Percentiles rank a stretch among this genome's conserved stretches.
Evolutionary conservation across 257 asterid genomes (phyloP).

Genomic region (Schizonepeta tenuifolia): DNA sequence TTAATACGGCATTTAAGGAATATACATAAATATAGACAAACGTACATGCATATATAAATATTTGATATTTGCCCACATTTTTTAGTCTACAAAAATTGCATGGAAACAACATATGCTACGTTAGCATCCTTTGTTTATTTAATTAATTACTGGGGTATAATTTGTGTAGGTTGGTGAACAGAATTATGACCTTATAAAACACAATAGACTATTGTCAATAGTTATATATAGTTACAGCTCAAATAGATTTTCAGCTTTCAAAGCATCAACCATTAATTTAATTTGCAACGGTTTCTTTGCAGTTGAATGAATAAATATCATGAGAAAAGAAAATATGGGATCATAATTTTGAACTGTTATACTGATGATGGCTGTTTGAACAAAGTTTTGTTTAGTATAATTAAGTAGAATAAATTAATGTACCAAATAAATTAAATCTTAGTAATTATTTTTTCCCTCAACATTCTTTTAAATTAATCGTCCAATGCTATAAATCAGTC

Average conservation of each 20-base stretch:
- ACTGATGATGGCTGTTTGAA: neutral
- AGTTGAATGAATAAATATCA: neutral
- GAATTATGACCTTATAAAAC: neutral
- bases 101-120: neutral
- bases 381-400: neutral
- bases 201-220: no score
- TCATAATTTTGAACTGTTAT: neutral
- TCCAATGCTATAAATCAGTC: no score
- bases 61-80: neutral
- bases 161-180: conserved; percentile 1
- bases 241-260: conserved; percentile 2
- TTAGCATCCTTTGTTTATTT: neutral
- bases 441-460: no score
- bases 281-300: conserved; percentile 19
- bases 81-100: neutral
- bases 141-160: no score
- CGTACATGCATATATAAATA: no score
- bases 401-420: neutral
- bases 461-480: no score
- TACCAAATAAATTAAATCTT: no score
- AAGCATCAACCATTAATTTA: conserved; percentile 23
- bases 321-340: neutral
- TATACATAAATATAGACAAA: neutral
- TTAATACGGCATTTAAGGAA: conserved; percentile 26
- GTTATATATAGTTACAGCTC: no score